Base-by-base conservation (phyloP, 768 basidiomycete genomes). In the Auriscalpium microsporum region DNA sequence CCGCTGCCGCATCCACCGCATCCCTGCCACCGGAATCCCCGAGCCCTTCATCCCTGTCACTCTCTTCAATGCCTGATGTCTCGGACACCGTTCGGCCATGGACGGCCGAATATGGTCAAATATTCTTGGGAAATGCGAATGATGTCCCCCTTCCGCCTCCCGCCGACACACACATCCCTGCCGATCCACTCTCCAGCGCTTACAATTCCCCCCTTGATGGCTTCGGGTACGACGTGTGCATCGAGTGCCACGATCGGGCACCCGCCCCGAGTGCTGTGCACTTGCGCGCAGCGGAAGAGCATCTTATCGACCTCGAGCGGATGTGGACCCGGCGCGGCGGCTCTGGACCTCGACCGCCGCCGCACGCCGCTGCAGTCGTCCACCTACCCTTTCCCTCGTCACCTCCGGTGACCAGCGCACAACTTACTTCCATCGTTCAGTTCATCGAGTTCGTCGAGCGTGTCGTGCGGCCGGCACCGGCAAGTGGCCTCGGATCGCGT, bases 221-320 rank as follows among this genome's bases (percentile, higher is more conserved):
- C 36, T 72, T 77, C 56, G 89, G 87, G 14, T 93, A 84, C 64
- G 86, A 92, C 64, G 80, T 95, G 45, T 94, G 90, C 67, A 80
- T 95, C 58, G 91, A 95, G 70, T 90, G 89, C 65, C 86, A 89
- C 64, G 90, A 94, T 60, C 72, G 81, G 36, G 88, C 89, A 2
- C 82, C 84, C 13, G 86, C 88, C 68, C 87, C 91, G 0, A 75
- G 76, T n/a, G 55, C 75, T 0, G 74, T 79, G 37, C 84, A 88
- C 63, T 68, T 91, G 38, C 76, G 82, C 50, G 83, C 82, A 3
- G 87, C 85, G 8, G 87, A 92, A 66, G 88, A 90, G 56, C 87
- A 90, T 62, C 64, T 93, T 10, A 69, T 68, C 34, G 75, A 74
- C 68, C 68, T 92, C 65, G 90, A 91, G 59, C 71, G 71, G 50